These are phyloP conservation scores for Backusella circina DNA, from an alignment of 192 early-diverging fungal species.

Conservation along the genomic window DNA sequence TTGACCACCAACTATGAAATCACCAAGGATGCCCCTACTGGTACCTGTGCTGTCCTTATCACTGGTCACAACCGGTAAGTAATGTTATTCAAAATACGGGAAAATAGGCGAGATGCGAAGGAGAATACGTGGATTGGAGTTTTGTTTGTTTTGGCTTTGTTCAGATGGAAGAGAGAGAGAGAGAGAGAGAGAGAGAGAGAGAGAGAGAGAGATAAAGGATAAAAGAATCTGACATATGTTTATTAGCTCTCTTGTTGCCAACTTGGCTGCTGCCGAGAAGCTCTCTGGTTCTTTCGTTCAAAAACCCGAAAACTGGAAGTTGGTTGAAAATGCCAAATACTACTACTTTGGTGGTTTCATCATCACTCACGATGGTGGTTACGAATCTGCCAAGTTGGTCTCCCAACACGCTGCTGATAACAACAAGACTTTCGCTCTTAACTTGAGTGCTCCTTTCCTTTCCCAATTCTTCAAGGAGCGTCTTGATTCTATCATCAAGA, in stretches of 20 bases:
- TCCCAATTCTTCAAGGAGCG: constrained; percentile 89
- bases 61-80: constrained; percentile 72
- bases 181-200: background rate
- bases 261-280: constrained; percentile 92
- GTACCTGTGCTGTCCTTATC: constrained; percentile 94
- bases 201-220: background rate
- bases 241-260: constrained; percentile 81
- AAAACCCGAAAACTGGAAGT: constrained; percentile 76
- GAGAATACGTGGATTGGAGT: background rate
- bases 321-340: constrained; percentile 84
- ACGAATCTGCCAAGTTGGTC: constrained; percentile 76
- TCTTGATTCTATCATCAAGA: constrained; percentile 74
- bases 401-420: constrained; percentile 85
- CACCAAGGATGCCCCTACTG: constrained; percentile 73
- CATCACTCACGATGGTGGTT: constrained; percentile 78
- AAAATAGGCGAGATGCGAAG: background rate
- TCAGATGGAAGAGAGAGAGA: background rate
- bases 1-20: constrained; percentile 89
- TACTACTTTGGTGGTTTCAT: constrained; percentile 96
- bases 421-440: constrained; percentile 88
- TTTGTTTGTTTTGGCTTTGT: background rate
- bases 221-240: background rate
- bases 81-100: background rate
- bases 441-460: constrained; percentile 96
- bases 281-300: constrained; percentile 53